phyloP scores from a whole-genome alignment of 371 early-diverging fungal genomes.

The Mycotypha africana region DNA sequence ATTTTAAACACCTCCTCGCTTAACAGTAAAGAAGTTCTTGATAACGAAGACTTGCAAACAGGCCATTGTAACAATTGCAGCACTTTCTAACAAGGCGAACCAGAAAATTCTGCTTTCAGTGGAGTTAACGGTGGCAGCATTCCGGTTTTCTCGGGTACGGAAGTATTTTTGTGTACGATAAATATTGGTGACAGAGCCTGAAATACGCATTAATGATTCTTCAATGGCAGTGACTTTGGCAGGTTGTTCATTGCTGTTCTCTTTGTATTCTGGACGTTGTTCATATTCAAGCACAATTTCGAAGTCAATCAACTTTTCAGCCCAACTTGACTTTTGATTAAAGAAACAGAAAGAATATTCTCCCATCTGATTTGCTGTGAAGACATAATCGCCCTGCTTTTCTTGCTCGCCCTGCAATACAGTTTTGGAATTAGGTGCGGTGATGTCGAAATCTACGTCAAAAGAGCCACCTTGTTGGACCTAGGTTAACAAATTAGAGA shows the following conservation, averaged over 20 bases:
- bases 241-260: slow-evolving; percentile 25
- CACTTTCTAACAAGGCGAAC: slow-evolving; percentile 74
- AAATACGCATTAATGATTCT: slow-evolving; percentile 50
- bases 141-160: slow-evolving; percentile 81
- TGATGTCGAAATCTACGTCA: slow-evolving; percentile 85
- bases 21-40: slow-evolving; percentile 66
- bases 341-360: slow-evolving; percentile 93
- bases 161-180: slow-evolving; percentile 78
- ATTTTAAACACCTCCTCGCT: slow-evolving; percentile 54
- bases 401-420: slow-evolving; percentile 73
- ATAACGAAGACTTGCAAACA: slow-evolving; percentile 82
- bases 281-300: slow-evolving; percentile 87
- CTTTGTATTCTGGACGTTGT: slow-evolving; percentile 25
- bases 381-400: slow-evolving; percentile 88
- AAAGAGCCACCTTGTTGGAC: slow-evolving; percentile 76
- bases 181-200: slow-evolving; percentile 53
- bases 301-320: slow-evolving; percentile 87
- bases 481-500: too few relatives aligned
- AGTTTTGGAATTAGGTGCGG: slow-evolving; percentile 55
- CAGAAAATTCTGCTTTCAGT: slow-evolving; percentile 82
- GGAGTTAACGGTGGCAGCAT: slow-evolving; percentile 76
- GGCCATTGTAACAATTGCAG: slow-evolving; percentile 73
- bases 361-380: slow-evolving; percentile 74
- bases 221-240: slow-evolving; percentile 71
- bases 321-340: slow-evolving; percentile 83